Conservation (phyloP, 345 rosid species). For the Lepidium aucheri region DNA sequence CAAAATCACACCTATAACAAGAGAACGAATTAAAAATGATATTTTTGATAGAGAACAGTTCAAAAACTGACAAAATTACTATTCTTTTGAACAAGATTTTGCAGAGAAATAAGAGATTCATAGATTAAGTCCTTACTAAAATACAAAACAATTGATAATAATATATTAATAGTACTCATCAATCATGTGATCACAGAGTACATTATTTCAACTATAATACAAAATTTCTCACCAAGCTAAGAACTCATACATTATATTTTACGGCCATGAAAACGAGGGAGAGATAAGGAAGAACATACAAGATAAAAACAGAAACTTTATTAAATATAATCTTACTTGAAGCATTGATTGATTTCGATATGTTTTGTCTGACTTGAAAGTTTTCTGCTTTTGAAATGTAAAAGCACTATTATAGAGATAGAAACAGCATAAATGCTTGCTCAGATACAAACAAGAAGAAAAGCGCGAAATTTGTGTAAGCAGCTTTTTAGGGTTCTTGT, state of each 20-base stretch:
- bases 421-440: conserved; percentile 10
- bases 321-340: neutral
- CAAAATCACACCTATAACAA: conserved; percentile 26
- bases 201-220: neutral
- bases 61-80: conserved; percentile 8
- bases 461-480: neutral
- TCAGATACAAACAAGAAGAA: conserved; percentile 22
- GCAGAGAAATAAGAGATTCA: neutral
- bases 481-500: conserved; percentile 8
- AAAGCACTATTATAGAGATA: conserved; percentile 4
- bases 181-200: neutral
- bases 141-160: neutral
- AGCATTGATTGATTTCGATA: conserved; percentile 2
- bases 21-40: neutral
- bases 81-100: neutral
- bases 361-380: conserved; percentile 20
- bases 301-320: neutral
- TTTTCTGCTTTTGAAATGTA: conserved; percentile 5
- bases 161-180: neutral
- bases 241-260: conserved; percentile 5
- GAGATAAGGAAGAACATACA: conserved; percentile 7
- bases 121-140: neutral
- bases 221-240: conserved; percentile 15
- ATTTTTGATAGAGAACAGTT: neutral
- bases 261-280: conserved; percentile 12